Percentiles rank a stretch among this genome's conserved stretches.
These are phyloP conservation scores for Thalassiosira delicatula DNA, from an alignment of 352 stramenopile species.

Conservation along the genomic window DNA sequence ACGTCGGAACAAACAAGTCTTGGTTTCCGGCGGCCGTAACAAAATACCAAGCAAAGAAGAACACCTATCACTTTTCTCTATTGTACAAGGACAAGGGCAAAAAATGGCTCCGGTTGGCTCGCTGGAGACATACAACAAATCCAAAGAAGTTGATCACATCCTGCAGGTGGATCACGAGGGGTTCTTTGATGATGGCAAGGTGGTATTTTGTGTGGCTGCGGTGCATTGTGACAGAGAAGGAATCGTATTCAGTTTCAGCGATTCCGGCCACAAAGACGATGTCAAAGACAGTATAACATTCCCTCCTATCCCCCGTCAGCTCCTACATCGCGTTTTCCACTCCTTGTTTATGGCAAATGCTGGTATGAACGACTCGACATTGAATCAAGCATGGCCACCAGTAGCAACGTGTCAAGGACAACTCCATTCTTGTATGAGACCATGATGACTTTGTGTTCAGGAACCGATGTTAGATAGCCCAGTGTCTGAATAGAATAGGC, in stretches of 20 bases:
- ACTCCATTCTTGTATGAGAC: conserved; percentile 37
- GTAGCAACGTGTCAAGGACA: conserved; percentile 41
- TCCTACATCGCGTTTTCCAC: conserved; percentile 62
- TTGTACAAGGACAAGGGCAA: conserved; percentile 81
- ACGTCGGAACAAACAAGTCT: conserved; percentile 72
- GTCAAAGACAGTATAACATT: conserved; percentile 71
- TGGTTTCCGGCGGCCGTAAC: conserved; percentile 77
- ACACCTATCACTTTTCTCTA: conserved; percentile 61
- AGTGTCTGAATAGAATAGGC: conserved; percentile 47
- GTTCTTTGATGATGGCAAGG: conserved; percentile 65
- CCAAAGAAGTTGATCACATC: conserved; percentile 17
- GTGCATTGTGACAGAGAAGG: conserved; percentile 66
- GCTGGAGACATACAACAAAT: conserved; percentile 13
- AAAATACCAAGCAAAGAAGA: conserved; percentile 69
- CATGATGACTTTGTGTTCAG: conserved; percentile 59
- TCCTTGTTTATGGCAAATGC: conserved; percentile 66
- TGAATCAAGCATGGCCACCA: conserved; percentile 69
- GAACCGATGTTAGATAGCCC: conserved; percentile 17
- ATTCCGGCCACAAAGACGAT: conserved; percentile 74
- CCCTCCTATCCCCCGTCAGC: conserved; percentile 72
- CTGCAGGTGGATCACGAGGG: conserved; percentile 39
- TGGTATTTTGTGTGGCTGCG: conserved; percentile 75
- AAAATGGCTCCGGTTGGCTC: conserved; percentile 77
- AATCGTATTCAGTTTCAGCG: conserved; percentile 71
- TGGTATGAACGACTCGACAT: conserved; percentile 67